A percentile compares a stretch with the other conserved stretches of the same genome.
These are phyloP conservation scores for Botrytis cinerea DNA, from an alignment of 2,329 filamentous ascomycete species.

Conservation along the genomic window DNA sequence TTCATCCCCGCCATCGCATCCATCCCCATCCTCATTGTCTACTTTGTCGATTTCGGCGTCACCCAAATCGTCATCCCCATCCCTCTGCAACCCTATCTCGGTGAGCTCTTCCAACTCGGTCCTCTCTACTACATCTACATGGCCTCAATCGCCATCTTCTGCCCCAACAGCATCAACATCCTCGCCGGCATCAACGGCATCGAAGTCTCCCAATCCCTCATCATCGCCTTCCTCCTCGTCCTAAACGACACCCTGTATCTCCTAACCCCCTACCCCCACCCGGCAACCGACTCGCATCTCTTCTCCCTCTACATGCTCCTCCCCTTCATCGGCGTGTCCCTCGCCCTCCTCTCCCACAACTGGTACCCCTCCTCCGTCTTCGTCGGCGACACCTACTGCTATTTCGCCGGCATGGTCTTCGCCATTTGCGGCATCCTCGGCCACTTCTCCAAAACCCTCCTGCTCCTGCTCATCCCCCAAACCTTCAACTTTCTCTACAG, in stretches of 20 bases:
- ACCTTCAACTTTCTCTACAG: constrained; percentile 98
- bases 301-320: constrained; percentile 95
- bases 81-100: constrained; percentile 80
- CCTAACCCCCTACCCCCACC: constrained; percentile 80
- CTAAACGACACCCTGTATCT: constrained; percentile 90
- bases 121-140: constrained; percentile 93
- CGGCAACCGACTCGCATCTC: constrained; percentile 91
- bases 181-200: constrained; percentile 99
- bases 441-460: constrained; percentile 95
- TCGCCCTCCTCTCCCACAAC: constrained; percentile 86
- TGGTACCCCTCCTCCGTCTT: constrained; percentile 96
- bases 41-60: constrained; percentile 98
- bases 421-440: constrained; percentile 95
- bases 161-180: constrained; percentile 98
- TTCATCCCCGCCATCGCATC: constrained; percentile 94
- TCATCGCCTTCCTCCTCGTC: constrained; percentile 80
- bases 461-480: constrained; percentile 88
- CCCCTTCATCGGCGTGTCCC: constrained; percentile 89
- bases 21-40: constrained; percentile 91
- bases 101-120: constrained; percentile 76
- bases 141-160: constrained; percentile 95
- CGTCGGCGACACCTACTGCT: constrained; percentile 98
- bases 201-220: constrained; percentile 90
- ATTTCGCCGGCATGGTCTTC: constrained; percentile 99
- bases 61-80: constrained; percentile 92